These are phyloP conservation scores for Neurospora sp. DNA, from an alignment of 495 filamentous ascomycete species.

Conservation along the genomic window DNA sequence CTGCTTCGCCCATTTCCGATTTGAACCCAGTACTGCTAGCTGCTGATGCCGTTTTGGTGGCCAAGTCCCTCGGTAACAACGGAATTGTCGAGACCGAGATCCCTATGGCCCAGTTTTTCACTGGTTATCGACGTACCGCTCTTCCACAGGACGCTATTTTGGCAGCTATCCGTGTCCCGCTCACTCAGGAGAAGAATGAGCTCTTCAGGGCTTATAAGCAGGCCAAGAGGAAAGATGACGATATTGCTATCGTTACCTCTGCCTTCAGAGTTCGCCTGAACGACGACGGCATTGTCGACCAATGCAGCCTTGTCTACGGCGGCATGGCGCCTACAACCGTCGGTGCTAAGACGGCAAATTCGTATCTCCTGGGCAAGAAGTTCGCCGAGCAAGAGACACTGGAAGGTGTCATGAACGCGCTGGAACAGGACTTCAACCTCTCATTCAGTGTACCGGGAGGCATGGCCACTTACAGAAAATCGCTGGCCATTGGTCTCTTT, in stretches of 20 bases:
- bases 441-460: slow-evolving; percentile 82
- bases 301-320: slow-evolving; percentile 72
- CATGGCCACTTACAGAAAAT: slow-evolving; percentile 92
- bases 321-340: slow-evolving; percentile 85
- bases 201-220: slow-evolving; percentile 83
- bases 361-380: slow-evolving; percentile 62
- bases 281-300: slow-evolving; percentile 53
- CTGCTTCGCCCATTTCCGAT: slow-evolving; percentile 93
- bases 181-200: slow-evolving; percentile 55
- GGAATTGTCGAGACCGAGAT: slow-evolving; percentile 51
- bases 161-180: slow-evolving; percentile 72
- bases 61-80: slow-evolving; percentile 52
- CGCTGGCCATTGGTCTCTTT: slow-evolving; percentile 79
- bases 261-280: slow-evolving; percentile 63
- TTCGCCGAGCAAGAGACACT: slow-evolving; percentile 72
- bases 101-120: slow-evolving; percentile 90
- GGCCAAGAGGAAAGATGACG: slow-evolving; percentile 90
- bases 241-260: slow-evolving; percentile 91
- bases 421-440: slow-evolving; percentile 81
- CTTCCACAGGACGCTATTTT: slow-evolving; percentile 77
- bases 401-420: slow-evolving; percentile 75
- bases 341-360: slow-evolving; percentile 64
- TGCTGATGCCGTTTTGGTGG: slow-evolving; percentile 67
- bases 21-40: slow-evolving; percentile 92
- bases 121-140: slow-evolving; percentile 77